Evolutionary conservation across 805 yeast species (phyloP), one percentile per base, ranked within the genome.

Genomic region (Sugiyamaella marilandica): DNA sequence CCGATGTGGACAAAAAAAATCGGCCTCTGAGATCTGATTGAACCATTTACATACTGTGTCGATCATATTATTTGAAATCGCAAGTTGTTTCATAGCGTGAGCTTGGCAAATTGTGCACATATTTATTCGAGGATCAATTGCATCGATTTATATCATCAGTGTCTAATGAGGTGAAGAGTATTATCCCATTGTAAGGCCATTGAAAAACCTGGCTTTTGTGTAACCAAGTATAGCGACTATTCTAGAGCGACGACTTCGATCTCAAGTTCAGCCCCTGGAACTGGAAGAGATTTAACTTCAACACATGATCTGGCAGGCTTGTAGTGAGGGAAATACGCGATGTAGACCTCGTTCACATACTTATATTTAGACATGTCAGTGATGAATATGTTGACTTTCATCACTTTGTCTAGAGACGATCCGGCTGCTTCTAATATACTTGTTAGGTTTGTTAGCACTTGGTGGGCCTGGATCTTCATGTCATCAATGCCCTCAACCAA

Each of bases 291-390:
- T 70, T 82, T 83, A 56, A 89, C 96, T 44, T 96, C 96, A 64
- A 90, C 94, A 76, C 96, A 90, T 1, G 96, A 86, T 81, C 97
- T 85, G 41, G 97, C 96, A 41, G 97, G 97, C 41, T 57, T 39
- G 41, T 53, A 52, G 14, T 24, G 36, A 9, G 35, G 48, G 45
- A 57, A 57, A 26, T 49, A 50, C 29, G 60, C 59, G 36, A 80
- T 80, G 72, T 90, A 90, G 43, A 85, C 95, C 52, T 74, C 74
- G 74, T 90, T 90, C 75, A 90, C 86, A 58, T 79, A 85, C 58
- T 78, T 86, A 63, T 90, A 90, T 64, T 84, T 80, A 61, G 75
- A 74, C 85, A 90, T 90, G 69, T 89, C 95, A 55, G 94, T 82
- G 67, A 90, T 79, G 76, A 89, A 90, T 59, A 89, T 78, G 69